Base-by-base conservation (phyloP, 306 rosid species). In the Betula pendula region DNA sequence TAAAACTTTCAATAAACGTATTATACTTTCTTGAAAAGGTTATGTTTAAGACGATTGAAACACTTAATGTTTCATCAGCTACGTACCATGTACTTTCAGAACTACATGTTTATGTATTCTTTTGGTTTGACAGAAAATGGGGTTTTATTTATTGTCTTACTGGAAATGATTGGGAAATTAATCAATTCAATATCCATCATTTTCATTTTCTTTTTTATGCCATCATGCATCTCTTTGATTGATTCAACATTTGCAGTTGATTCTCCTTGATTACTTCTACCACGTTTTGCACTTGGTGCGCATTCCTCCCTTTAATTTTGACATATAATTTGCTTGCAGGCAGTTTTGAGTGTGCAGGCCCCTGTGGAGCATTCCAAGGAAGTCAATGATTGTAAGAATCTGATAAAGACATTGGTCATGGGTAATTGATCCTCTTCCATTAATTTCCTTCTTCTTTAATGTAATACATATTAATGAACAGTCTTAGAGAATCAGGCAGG, bases 341-440 rank as follows among this genome's bases (percentile, higher is more conserved):
- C 99, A 70, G 99, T 96, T 79, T 81, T 96, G 86, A 91, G 88
- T 86, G 76, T 96, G 89, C 97, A 91, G 86, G 94, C 84, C 25
- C 96, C 98, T 19, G 86, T 87, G 67, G 99, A 92, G 71, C 97
- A 91, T 88, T 90, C 97, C 2, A 96, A 92, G 89, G 99, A 96
- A 82, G 97, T 96, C 63, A 89, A 81, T 84, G 99, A 96, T 81
- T 96, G 97, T 81, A 96, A 96, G 81, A 93, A 92, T 90, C 80
- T 96, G 85, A 91, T 92, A 58, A 96, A 89, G 91, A 96, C 99
- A 60, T 87, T 96, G 83, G 97, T 96, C 71, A 91, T 96, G 98
- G 99, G 99, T 96, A 91, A 90, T 82, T 75, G 79, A 58, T 83
- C 76, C 83, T 77, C 63, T 77, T 77, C 51, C 24, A 59, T 58